These are phyloP conservation scores for Tolypocladium endophyticum DNA, from an alignment of 2,329 filamentous ascomycete species.

Conservation along the genomic window DNA sequence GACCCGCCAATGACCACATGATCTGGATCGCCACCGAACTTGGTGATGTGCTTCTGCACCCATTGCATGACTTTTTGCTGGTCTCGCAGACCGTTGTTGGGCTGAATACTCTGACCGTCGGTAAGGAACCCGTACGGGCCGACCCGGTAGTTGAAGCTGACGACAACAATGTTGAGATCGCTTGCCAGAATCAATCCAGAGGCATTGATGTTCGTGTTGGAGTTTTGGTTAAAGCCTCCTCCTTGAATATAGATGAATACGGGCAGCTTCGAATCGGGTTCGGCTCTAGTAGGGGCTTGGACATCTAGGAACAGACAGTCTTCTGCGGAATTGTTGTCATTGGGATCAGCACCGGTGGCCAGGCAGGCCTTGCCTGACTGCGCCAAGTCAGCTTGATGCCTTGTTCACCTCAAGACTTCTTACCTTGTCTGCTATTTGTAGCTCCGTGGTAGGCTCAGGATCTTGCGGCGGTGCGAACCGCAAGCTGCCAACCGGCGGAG, in stretches of 20 bases:
- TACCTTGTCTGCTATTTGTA: constrained; percentile 46
- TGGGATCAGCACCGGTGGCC: constrained; percentile 14
- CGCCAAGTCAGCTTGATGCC: not conserved
- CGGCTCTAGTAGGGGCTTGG: constrained; percentile 46
- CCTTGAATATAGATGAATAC: constrained; percentile 53
- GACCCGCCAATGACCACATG: constrained; percentile 60
- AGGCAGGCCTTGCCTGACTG: constrained; percentile 14
- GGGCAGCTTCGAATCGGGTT: constrained; percentile 41
- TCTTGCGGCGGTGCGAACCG: constrained; percentile 60
- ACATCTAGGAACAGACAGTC: constrained; percentile 63
- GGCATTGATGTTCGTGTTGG: constrained; percentile 45
- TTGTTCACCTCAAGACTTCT: constrained; percentile 16
- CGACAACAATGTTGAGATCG: constrained; percentile 52
- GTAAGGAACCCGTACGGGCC: constrained; percentile 64
- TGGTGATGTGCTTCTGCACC: constrained; percentile 53
- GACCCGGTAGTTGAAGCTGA: constrained; percentile 68
- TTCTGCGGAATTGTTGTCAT: constrained; percentile 31
- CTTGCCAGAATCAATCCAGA: constrained; percentile 47
- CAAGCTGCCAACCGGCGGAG: constrained; percentile 52
- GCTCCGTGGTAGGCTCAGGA: constrained; percentile 33
- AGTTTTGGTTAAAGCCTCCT: constrained; percentile 45
- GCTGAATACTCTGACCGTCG: constrained; percentile 40
- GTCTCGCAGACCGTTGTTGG: constrained; percentile 63
- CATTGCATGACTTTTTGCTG: constrained; percentile 60
- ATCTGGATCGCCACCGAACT: constrained; percentile 59